phyloP scores from a whole-genome alignment of 805 yeast genomes.

The Saccharomyces eubayanus region DNA sequence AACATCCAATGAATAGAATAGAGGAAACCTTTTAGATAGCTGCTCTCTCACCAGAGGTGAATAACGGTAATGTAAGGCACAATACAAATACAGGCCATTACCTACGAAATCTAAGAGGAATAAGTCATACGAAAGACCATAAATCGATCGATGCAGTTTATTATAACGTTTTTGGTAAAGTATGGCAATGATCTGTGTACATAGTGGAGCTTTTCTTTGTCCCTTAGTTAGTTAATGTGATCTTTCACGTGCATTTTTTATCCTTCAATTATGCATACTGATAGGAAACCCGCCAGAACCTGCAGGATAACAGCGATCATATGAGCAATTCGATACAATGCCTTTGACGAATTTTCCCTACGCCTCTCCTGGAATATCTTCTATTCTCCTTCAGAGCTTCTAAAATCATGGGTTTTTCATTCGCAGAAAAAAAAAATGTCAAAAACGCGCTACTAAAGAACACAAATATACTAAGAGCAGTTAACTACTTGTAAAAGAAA shows the following conservation, averaged over 20 bases:
- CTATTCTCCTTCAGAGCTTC: not conserved
- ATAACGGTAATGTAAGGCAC: conserved; percentile 20
- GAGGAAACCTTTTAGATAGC: conserved; percentile 30
- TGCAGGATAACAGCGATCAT: conserved; percentile 6
- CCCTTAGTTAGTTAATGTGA: not conserved
- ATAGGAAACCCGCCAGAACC: conserved; percentile 5
- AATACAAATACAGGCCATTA: conserved; percentile 13
- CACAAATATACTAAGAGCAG: not conserved
- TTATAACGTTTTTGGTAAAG: conserved; percentile 22
- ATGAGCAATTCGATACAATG: not conserved
- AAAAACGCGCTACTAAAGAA: not conserved
- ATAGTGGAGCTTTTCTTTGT: not conserved
- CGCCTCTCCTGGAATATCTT: not conserved
- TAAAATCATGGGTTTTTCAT: not conserved
- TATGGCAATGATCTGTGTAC: conserved; percentile 10
- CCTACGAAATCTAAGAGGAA: conserved; percentile 14
- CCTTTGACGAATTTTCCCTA: not conserved
- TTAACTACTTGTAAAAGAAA: not conserved
- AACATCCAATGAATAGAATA: conserved; percentile 18
- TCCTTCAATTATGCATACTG: conserved; percentile 4
- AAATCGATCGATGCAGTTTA: conserved; percentile 27
- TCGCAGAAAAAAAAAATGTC: not conserved
- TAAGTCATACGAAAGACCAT: conserved; percentile 35
- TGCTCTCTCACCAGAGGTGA: conserved; percentile 21
- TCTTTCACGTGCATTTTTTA: not conserved